Conservation (phyloP, 768 basidiomycete genomes). For the Amanita subjunquillea region DNA sequence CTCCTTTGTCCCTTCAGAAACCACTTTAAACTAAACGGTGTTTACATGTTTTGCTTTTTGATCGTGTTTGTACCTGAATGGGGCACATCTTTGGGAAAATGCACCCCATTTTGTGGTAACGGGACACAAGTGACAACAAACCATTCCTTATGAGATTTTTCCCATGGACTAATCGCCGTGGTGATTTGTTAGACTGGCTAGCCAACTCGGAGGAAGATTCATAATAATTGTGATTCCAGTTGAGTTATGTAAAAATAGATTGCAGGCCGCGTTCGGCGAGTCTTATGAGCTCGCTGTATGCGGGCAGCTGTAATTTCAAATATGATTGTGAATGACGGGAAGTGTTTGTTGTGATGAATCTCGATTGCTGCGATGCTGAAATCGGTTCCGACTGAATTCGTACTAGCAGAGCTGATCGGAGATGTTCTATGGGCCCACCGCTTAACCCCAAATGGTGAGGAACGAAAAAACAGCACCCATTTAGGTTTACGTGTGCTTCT, state of each 20-base stretch:
- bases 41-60: neutral
- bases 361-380: constrained; percentile 4
- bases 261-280: neutral
- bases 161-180: neutral
- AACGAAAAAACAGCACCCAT: constrained; percentile 1
- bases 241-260: neutral
- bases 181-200: neutral
- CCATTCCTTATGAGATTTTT: neutral
- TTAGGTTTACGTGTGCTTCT: constrained; percentile 6
- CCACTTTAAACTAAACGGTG: neutral
- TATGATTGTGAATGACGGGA: neutral
- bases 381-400: constrained; percentile 6
- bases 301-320: neutral
- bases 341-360: neutral
- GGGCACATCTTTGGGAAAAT: neutral
- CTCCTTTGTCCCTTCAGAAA: neutral
- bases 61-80: constrained; percentile 2
- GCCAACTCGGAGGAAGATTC: neutral
- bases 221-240: neutral
- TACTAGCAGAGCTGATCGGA: constrained; percentile 1
- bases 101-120: neutral
- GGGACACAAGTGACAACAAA: neutral
- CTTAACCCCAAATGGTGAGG: constrained; percentile 3
- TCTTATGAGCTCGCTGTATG: neutral
- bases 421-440: neutral